Conservation (phyloP, 805 yeast species). For the Metschnikowia cubensis region DNA sequence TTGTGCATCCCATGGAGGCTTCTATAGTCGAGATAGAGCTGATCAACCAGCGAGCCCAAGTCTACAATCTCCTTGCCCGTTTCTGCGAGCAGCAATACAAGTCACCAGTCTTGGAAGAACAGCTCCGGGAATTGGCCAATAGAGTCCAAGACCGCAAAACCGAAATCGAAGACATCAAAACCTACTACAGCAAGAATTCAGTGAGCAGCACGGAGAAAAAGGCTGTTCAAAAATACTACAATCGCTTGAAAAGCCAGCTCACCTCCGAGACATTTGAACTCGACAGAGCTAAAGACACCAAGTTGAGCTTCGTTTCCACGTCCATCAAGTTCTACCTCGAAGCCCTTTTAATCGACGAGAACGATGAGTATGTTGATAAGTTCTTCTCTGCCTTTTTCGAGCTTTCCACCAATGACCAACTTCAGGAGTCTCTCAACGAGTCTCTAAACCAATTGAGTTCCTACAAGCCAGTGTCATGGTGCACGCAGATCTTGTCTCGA, state of each 20-base stretch:
- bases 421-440: slow-evolving; percentile 41
- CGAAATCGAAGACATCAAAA: slow-evolving; percentile 49
- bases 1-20: slow-evolving; percentile 47
- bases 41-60: slow-evolving; percentile 34
- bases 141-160: slow-evolving; percentile 39
- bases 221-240: slow-evolving; percentile 50
- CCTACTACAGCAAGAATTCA: slow-evolving; percentile 37
- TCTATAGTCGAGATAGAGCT: slow-evolving; percentile 13
- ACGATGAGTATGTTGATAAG: slow-evolving; percentile 59
- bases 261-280: slow-evolving; percentile 48
- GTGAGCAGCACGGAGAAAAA: slow-evolving; percentile 45
- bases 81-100: slow-evolving; percentile 69
- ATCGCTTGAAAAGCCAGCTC: slow-evolving; percentile 46
- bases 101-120: slow-evolving; percentile 40
- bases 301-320: slow-evolving; percentile 43
- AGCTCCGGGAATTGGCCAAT: slow-evolving; percentile 38
- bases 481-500: slow-evolving; percentile 75
- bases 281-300: slow-evolving; percentile 32
- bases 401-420: slow-evolving; percentile 40
- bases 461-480: slow-evolving; percentile 71
- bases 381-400: slow-evolving; percentile 85
- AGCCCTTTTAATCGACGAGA: slow-evolving; percentile 41
- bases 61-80: slow-evolving; percentile 59
- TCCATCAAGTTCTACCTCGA: slow-evolving; percentile 59
- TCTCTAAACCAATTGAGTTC: slow-evolving; percentile 47